Evolutionary conservation across 768 basidiomycete genomes (phyloP).

Genomic region (Tubosaeta sp.): DNA sequence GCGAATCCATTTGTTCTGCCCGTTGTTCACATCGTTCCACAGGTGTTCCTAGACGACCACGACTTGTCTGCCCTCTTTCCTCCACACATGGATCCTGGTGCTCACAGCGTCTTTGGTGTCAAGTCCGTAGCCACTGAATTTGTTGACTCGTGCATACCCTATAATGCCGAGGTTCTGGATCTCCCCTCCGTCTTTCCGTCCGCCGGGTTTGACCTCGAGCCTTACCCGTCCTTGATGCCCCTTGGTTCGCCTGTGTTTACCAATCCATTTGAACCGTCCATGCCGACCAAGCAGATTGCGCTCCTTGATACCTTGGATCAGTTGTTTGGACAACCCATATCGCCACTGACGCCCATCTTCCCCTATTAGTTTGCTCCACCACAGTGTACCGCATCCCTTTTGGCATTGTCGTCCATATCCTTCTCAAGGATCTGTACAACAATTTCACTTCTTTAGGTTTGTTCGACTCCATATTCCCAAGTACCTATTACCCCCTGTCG

Average conservation of each 20-base stretch:
- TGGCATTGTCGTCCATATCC: too few relatives aligned
- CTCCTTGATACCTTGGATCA: conserved; percentile 25
- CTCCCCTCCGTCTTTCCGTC: conserved; percentile 7
- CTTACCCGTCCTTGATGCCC: conserved; percentile 11
- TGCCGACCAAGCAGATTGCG: conserved; percentile 1
- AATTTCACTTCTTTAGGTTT: not conserved
- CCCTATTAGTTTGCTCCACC: conserved; percentile 3
- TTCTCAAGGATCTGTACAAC: conserved; percentile 1
- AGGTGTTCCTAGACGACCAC: conserved; percentile 6
- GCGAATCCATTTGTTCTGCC: too few relatives aligned
- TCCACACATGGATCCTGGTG: conserved; percentile 19
- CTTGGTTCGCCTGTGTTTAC: conserved; percentile 28
- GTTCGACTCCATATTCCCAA: conserved; percentile 9
- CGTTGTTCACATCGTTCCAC: conserved; percentile 6
- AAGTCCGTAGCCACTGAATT: conserved; percentile 29
- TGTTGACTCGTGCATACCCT: conserved; percentile 23
- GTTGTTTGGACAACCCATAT: conserved; percentile 28
- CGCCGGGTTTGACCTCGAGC: conserved; percentile 7
- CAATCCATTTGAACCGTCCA: conserved; percentile 25
- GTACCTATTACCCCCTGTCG: conserved; percentile 17
- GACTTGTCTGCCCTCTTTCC: conserved; percentile 11
- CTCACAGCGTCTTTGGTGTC: conserved; percentile 24
- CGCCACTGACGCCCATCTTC: conserved; percentile 17
- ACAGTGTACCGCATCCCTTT: too few relatives aligned
- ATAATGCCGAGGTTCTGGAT: conserved; percentile 1